phyloP scores from a whole-genome alignment of 2,329 filamentous ascomycete genomes.

The Parastagonospora nodorum region DNA sequence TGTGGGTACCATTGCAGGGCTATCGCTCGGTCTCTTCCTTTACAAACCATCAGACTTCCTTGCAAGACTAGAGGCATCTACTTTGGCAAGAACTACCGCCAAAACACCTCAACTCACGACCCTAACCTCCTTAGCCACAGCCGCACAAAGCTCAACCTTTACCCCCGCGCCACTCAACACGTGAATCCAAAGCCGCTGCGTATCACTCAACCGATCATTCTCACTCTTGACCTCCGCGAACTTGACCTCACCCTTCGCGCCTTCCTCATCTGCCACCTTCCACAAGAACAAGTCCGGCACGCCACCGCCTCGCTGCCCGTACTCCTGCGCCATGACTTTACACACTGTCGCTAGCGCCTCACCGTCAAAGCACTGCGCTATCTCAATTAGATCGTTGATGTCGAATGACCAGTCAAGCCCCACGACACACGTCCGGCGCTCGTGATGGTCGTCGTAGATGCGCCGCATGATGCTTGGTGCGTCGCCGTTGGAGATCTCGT shows the following conservation, averaged over 20 bases:
- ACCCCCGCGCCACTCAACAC: constrained; percentile 85
- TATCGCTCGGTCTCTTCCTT: too few species aligned
- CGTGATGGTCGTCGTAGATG: constrained; percentile 71
- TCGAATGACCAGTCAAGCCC: constrained; percentile 91
- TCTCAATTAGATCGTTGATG: constrained; percentile 76
- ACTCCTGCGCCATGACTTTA: constrained; percentile 95
- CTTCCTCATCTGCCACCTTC: constrained; percentile 53
- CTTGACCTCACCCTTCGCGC: constrained; percentile 65
- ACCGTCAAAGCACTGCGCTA: constrained; percentile 78
- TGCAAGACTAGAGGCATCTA: not conserved
- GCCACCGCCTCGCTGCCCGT: constrained; percentile 81
- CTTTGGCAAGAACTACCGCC: not conserved
- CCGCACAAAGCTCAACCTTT: constrained; percentile 78
- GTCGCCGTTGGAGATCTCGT: constrained; percentile 83
- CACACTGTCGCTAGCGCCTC: constrained; percentile 81
- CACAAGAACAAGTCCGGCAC: constrained; percentile 94
- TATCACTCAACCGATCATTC: constrained; percentile 94
- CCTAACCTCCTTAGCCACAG: constrained; percentile 62
- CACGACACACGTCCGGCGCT: constrained; percentile 80
- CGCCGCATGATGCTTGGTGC: constrained; percentile 69
- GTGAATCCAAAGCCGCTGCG: constrained; percentile 95
- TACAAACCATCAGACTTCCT: too few species aligned
- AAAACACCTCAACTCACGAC: constrained; percentile 7
- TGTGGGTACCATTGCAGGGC: too few species aligned
- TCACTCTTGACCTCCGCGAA: constrained; percentile 66